These are phyloP conservation scores for Exutisphaerella laricina DNA, from an alignment of 2,329 filamentous ascomycete genomes.

Conservation along the genomic window DNA sequence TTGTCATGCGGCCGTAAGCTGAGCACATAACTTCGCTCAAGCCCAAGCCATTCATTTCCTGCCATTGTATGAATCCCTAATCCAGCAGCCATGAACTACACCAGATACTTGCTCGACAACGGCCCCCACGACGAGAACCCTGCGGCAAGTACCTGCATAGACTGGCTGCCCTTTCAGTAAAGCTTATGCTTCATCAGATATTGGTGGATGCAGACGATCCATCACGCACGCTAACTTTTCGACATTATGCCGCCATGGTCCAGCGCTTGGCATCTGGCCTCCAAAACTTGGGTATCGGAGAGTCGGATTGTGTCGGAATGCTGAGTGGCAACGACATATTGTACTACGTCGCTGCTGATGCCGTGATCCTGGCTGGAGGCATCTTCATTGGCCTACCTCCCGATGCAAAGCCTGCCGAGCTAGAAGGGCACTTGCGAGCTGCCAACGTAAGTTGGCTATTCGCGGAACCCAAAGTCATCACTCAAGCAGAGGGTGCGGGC, in stretches of 20 bases:
- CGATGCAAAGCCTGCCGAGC: constrained; percentile 5
- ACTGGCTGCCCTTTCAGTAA: too few species aligned
- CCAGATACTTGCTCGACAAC: background rate
- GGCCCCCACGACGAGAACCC: background rate
- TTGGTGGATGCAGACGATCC: constrained; percentile 3
- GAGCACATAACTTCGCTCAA: too few species aligned
- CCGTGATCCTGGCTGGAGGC: constrained; percentile 10
- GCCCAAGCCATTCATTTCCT: too few species aligned
- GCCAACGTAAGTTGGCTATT: constrained; percentile 1
- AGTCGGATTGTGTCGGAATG: constrained; percentile 11
- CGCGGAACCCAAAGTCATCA: background rate
- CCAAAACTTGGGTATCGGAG: background rate
- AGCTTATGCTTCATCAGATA: background rate
- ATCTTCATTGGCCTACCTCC: constrained; percentile 9
- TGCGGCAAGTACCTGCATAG: too few species aligned
- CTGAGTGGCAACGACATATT: constrained; percentile 13
- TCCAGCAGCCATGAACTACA: background rate
- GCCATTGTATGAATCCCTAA: too few species aligned
- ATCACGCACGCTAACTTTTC: background rate
- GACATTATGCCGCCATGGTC: constrained; percentile 8
- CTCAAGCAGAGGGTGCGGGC: background rate
- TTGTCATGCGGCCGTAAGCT: too few species aligned
- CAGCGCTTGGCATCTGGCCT: constrained; percentile 12
- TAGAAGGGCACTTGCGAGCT: background rate
- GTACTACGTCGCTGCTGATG: constrained; percentile 10